These are phyloP conservation scores for Colletotrichum camelliae DNA, from an alignment of 2,329 filamentous ascomycete species.

Conservation along the genomic window DNA sequence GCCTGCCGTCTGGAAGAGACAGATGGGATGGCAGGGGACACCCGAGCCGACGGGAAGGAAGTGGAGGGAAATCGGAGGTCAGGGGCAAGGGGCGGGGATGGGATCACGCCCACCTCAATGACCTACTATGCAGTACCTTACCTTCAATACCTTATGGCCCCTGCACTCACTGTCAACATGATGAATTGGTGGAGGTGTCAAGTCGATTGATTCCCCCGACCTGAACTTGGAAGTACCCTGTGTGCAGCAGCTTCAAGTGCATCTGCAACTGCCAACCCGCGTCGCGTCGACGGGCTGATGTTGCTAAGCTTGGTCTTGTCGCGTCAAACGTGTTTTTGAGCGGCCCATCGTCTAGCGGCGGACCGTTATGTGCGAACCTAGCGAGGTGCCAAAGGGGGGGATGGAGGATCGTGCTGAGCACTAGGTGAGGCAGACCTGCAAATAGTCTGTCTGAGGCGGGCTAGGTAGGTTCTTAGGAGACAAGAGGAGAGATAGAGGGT, in stretches of 20 bases:
- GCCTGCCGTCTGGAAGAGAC: neutral
- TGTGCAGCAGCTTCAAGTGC: neutral
- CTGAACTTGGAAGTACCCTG: neutral
- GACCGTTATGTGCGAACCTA: neutral
- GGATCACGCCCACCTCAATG: neutral
- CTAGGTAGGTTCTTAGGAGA: neutral
- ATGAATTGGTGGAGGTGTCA: neutral
- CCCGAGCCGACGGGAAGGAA: conserved; percentile 6
- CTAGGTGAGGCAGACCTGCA: neutral
- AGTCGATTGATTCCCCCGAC: neutral
- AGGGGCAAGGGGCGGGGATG: neutral
- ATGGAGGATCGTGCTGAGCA: neutral
- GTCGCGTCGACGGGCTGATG: neutral
- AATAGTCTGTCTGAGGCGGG: neutral
- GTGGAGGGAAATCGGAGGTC: neutral
- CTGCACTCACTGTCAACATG: neutral
- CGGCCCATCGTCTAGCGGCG: neutral
- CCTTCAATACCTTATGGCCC: neutral
- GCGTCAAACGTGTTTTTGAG: neutral
- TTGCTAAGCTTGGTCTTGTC: neutral
- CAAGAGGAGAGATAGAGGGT: neutral
- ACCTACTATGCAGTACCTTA: no score
- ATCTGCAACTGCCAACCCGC: neutral
- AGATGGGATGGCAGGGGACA: conserved; percentile 1
- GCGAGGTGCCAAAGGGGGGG: neutral